Evolutionary conservation across 2,329 filamentous ascomycete species (phyloP), one percentile per base, ranked within the genome.

Genomic region (Alternaria sp.): DNA sequence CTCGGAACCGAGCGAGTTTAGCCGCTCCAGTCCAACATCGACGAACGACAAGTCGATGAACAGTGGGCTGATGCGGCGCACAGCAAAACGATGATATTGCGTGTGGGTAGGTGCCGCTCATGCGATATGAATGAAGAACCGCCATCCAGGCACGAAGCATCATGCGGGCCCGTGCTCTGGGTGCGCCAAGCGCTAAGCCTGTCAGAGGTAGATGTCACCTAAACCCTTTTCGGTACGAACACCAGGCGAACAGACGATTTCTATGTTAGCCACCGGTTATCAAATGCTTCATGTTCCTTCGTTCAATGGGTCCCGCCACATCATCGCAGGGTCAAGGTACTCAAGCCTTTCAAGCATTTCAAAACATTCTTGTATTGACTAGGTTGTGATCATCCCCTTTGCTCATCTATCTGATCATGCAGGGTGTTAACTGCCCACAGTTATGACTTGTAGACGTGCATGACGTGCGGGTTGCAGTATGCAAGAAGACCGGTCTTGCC

Each of bases 391-490:
- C 21, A 13, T 58, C 26, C 23, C 15, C n/a, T 44, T 12, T 12
- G 26, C 50, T 50, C 30, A 44, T 58, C 49, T 36, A 36, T 51
- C 5, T 32, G 49, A 17, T 49, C 46, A 49, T 49, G 46, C 46
- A 6, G 36, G 36, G 36, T 40, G 36, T 40, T 40, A 40, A 1
- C 36, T 40, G 36, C 36, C 36, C 51, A 54, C 3, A 8, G 7
- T 28, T 57, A 62, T 44, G 59, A 58, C 80, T 83, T 83, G 73
- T 83, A 84, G 19, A 81, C 75, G 69, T 84, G 82, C 32, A 83
- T 79, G 25, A 83, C 82, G 54, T 82, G 83, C 15, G 82, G 77
- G 68, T 84, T 85, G 77, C 80, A 82, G 71, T 83, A 84, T 6
- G 82, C 78, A 63, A 84, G 77, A 58, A 84, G 71, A 54, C 83